phyloP scores from a whole-genome alignment of 2,329 filamentous ascomycete genomes.

The Trichoderma sp. region DNA sequence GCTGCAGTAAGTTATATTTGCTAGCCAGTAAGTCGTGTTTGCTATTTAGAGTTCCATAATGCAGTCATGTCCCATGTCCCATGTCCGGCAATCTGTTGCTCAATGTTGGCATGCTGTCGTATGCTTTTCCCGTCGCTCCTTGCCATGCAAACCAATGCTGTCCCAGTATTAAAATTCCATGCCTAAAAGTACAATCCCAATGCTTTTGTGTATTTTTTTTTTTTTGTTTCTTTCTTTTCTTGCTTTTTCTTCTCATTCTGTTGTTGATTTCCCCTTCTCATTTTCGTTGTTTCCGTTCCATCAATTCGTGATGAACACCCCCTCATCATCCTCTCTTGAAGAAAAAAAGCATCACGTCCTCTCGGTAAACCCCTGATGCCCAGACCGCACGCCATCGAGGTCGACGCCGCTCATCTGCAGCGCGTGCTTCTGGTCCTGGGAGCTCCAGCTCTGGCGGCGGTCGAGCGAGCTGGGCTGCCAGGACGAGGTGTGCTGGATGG shows the following conservation, averaged over 20 bases:
- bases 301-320: no score
- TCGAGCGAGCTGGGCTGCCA: constrained; percentile 52
- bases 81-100: neutral
- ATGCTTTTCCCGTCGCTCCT: neutral
- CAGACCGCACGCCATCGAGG: constrained; percentile 42
- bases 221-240: neutral
- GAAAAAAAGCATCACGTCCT: neutral
- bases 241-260: neutral
- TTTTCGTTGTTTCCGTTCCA: neutral
- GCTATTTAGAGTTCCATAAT: neutral
- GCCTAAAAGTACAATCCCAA: neutral
- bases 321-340: no score
- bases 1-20: neutral
- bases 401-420: constrained; percentile 52
- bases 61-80: neutral
- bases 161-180: neutral
- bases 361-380: constrained; percentile 49
- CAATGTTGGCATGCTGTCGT: neutral
- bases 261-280: neutral
- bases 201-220: neutral
- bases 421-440: constrained; percentile 56
- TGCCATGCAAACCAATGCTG: neutral
- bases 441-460: constrained; percentile 55
- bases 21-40: no score
- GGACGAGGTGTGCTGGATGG: constrained; percentile 39